Percentiles rank a stretch among this genome's conserved stretches.
These are phyloP conservation scores for Huntiella abstrusa DNA, from an alignment of 2,329 filamentous ascomycete species.

Conservation along the genomic window DNA sequence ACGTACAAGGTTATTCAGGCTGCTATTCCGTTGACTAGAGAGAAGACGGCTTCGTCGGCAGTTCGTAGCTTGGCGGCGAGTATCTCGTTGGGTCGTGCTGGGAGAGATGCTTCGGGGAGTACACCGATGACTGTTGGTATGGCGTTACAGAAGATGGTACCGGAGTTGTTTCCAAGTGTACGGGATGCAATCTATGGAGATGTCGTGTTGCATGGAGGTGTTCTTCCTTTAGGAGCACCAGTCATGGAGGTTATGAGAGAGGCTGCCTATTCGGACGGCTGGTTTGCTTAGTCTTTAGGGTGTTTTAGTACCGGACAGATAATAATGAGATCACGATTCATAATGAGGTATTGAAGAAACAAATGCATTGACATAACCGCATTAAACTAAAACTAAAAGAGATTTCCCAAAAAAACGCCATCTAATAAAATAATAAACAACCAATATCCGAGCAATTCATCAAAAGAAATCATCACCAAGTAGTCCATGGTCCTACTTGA, in stretches of 20 bases:
- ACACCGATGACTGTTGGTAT: conserved; percentile 40
- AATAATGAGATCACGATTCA: background rate
- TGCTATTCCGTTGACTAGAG: conserved; percentile 35
- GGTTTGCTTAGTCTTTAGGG: conserved; percentile 58
- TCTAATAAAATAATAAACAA: too few relatives aligned
- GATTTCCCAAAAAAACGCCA: background rate
- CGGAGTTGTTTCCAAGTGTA: conserved; percentile 69
- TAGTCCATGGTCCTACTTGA: too few relatives aligned
- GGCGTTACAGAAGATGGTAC: conserved; percentile 56
- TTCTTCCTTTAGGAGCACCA: conserved; percentile 60
- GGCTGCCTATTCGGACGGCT: conserved; percentile 80
- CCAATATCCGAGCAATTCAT: too few relatives aligned
- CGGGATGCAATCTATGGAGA: conserved; percentile 69
- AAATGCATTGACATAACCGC: background rate
- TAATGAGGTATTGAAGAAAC: background rate
- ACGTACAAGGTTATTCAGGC: conserved; percentile 59
- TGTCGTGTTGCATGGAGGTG: conserved; percentile 68
- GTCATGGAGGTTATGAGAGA: conserved; percentile 69
- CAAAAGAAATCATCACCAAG: too few relatives aligned
- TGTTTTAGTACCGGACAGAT: conserved; percentile 1
- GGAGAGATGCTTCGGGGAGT: too few relatives aligned
- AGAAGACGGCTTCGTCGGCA: conserved; percentile 19
- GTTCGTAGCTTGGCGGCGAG: too few relatives aligned
- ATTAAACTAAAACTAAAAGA: background rate
- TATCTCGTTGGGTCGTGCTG: too few relatives aligned